Conservation (phyloP, 768 basidiomycete species). For the Tephrocybe rancida region DNA sequence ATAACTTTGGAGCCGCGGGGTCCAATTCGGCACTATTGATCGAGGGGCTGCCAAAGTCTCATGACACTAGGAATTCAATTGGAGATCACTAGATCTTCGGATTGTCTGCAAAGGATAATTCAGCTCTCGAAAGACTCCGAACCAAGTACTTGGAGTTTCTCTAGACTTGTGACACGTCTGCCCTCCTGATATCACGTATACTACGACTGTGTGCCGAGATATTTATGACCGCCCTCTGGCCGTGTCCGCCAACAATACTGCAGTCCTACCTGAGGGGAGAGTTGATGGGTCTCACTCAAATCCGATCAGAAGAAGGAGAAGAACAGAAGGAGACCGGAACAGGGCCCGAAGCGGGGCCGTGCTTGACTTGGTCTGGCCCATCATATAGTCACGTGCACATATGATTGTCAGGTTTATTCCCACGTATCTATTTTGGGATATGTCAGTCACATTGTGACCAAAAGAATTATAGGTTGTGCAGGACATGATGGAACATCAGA, state of each 20-base stretch:
- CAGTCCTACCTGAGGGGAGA: no score
- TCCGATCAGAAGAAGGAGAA: no score
- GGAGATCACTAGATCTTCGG: slow-evolving; percentile 48
- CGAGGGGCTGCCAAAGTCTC: slow-evolving; percentile 44
- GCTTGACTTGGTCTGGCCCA: no score
- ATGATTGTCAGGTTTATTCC: no score
- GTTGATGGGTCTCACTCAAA: no score
- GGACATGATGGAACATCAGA: no score
- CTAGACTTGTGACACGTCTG: slow-evolving; percentile 22
- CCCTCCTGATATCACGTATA: slow-evolving; percentile 64
- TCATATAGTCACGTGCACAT: no score
- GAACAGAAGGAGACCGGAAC: no score
- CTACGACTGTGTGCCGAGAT: slow-evolving; percentile 66
- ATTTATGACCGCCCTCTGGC: slow-evolving; percentile 55
- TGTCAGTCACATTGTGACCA: no score
- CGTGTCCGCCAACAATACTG: slow-evolving; percentile 41
- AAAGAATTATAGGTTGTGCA: no score
- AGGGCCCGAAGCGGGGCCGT: no score
- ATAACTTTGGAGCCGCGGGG: slow-evolving; percentile 78
- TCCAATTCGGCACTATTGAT: slow-evolving; percentile 66
- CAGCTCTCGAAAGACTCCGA: slow-evolving; percentile 50
- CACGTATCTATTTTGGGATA: no score
- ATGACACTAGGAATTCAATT: background rate
- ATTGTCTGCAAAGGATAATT: slow-evolving; percentile 59
- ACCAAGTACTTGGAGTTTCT: slow-evolving; percentile 51